Evolutionary conservation across 345 rosid genomes (phyloP).

Genomic region (Kandelia obovata): DNA sequence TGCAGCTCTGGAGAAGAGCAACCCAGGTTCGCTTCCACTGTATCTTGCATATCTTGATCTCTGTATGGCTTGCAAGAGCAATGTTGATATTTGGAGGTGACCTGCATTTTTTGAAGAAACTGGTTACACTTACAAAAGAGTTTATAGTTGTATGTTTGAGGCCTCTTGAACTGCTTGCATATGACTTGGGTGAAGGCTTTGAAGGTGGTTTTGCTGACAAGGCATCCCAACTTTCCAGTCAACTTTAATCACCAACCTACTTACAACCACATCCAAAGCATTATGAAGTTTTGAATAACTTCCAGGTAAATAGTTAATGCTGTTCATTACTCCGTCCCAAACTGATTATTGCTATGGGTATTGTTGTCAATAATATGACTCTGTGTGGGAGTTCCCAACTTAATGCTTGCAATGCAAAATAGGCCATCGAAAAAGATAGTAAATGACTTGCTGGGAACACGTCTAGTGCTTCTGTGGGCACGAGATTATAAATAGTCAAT

Average conservation of each 20-base stretch:
- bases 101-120: slow-evolving; percentile 97
- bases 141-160: slow-evolving; percentile 64
- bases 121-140: slow-evolving; percentile 81
- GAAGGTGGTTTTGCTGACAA: slow-evolving; percentile 48
- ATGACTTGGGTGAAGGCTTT: slow-evolving; percentile 50
- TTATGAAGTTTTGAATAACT: slow-evolving; percentile 52
- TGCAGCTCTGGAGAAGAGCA: slow-evolving; percentile 74
- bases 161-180: slow-evolving; percentile 76
- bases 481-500: too few species aligned
- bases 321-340: neutral
- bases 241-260: slow-evolving; percentile 41
- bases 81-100: slow-evolving; percentile 88
- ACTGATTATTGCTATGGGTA: neutral
- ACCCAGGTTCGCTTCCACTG: slow-evolving; percentile 63
- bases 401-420: too few species aligned
- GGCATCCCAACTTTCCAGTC: slow-evolving; percentile 40
- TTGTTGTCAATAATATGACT: too few species aligned
- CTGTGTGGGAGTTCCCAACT: too few species aligned
- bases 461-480: too few species aligned
- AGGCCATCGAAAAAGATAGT: neutral
- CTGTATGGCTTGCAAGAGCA: slow-evolving; percentile 83
- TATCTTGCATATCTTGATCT: slow-evolving; percentile 92
- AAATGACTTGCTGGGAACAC: too few species aligned
- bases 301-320: slow-evolving; percentile 51
- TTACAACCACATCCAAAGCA: slow-evolving; percentile 40